A percentile compares a stretch with the other conserved stretches of the same genome.
Evolutionary conservation across 2,329 filamentous ascomycete species (phyloP).

Genomic region (Cordyceps cateniannulata): DNA sequence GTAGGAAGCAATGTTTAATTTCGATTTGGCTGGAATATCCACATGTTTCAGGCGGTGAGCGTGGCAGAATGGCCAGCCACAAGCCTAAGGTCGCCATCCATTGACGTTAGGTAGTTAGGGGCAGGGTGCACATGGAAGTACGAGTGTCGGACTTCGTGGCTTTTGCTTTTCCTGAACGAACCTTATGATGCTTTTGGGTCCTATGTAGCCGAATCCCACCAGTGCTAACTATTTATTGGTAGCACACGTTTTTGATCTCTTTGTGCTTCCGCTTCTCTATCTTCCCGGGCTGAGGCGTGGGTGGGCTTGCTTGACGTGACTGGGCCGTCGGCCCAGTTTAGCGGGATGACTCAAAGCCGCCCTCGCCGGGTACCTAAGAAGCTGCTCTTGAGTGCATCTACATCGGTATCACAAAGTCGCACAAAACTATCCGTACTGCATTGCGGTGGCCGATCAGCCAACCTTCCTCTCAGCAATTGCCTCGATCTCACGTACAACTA

Average conservation of each 20-base stretch:
- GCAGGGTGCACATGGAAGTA: no score
- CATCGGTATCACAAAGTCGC: background rate
- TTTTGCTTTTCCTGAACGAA: background rate
- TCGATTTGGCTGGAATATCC: background rate
- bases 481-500: background rate
- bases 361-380: background rate
- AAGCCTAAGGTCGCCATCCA: no score
- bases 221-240: background rate
- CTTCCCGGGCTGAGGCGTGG: background rate
- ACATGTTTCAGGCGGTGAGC: constrained; percentile 25
- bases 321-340: background rate
- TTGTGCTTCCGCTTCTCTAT: background rate
- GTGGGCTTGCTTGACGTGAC: background rate
- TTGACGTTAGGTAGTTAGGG: no score
- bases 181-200: background rate
- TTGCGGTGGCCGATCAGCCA: background rate
- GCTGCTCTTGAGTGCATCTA: no score
- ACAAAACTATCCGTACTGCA: background rate
- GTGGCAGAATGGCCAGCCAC: constrained; percentile 19
- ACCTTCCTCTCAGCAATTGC: background rate
- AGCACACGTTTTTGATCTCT: background rate
- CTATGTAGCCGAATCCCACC: no score
- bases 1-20: background rate
- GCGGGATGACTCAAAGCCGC: constrained; percentile 6
- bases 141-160: background rate